A percentile compares a stretch with the other conserved stretches of the same genome.
Evolutionary conservation across 192 early-diverging fungal genomes (phyloP).

Genomic region (Coemansia sp.): DNA sequence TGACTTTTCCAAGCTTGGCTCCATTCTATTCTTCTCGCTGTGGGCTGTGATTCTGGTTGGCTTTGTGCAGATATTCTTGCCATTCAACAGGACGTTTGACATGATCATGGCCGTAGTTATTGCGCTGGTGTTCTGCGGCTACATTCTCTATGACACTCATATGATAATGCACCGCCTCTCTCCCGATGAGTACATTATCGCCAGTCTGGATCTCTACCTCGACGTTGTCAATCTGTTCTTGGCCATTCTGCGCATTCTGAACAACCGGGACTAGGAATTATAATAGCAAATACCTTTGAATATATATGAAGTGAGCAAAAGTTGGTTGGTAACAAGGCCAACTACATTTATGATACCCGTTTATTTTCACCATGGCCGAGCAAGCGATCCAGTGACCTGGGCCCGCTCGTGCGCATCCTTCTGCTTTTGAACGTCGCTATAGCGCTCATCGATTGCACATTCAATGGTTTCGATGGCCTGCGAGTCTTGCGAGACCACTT

Average conservation of each 20-base stretch:
- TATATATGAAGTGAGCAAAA: background rate
- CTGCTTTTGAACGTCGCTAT: slow-evolving; percentile 43
- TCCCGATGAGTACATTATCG: slow-evolving; percentile 75
- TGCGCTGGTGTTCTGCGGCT: slow-evolving; percentile 75
- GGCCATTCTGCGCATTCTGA: slow-evolving; percentile 64
- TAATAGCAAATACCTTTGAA: background rate
- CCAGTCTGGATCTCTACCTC: slow-evolving; percentile 67
- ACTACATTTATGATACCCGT: background rate
- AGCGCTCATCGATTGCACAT: slow-evolving; percentile 41
- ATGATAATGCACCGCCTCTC: slow-evolving; percentile 67
- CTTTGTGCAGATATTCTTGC: slow-evolving; percentile 71
- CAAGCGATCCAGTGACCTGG: slow-evolving; percentile 31
- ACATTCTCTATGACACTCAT: slow-evolving; percentile 77
- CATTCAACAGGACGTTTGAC: slow-evolving; percentile 62
- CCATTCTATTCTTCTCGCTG: slow-evolving; percentile 65
- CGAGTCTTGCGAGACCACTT: slow-evolving; percentile 65
- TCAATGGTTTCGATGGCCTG: slow-evolving; percentile 54
- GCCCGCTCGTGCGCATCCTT: slow-evolving; percentile 42
- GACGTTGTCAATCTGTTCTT: slow-evolving; percentile 81
- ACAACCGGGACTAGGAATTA: slow-evolving; percentile 41
- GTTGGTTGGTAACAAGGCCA: background rate
- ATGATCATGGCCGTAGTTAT: slow-evolving; percentile 60
- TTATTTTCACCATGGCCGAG: slow-evolving; percentile 35
- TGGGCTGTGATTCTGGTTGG: slow-evolving; percentile 63
- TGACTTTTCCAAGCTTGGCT: slow-evolving; percentile 66